Evolutionary conservation across 768 basidiomycete species (phyloP).

Genomic region (Strobilomyces dryophilus): DNA sequence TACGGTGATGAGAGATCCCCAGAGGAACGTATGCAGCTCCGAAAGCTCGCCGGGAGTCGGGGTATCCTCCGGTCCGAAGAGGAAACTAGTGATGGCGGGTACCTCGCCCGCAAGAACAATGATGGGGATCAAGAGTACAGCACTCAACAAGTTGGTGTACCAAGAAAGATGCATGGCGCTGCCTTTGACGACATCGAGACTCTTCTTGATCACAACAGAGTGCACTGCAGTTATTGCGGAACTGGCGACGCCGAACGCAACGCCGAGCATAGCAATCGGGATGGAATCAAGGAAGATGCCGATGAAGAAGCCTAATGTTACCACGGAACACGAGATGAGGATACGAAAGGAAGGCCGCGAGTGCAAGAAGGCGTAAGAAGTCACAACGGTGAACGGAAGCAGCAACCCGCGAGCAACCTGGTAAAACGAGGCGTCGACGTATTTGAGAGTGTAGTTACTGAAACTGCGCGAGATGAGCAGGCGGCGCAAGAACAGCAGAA

Average conservation of each 20-base stretch:
- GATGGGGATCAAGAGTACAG: slow-evolving; percentile 67
- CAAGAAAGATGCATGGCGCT: slow-evolving; percentile 84
- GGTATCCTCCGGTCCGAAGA: slow-evolving; percentile 45
- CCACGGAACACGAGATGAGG: slow-evolving; percentile 69
- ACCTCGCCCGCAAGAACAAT: slow-evolving; percentile 75
- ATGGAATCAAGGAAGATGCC: slow-evolving; percentile 79
- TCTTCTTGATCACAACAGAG: slow-evolving; percentile 91
- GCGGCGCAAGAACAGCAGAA: neutral
- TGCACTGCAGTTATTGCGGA: slow-evolving; percentile 87
- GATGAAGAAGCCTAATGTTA: slow-evolving; percentile 90
- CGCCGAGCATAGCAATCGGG: slow-evolving; percentile 54
- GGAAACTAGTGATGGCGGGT: slow-evolving; percentile 54
- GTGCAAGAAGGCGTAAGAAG: slow-evolving; percentile 77
- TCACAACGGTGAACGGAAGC: slow-evolving; percentile 87
- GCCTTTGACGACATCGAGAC: slow-evolving; percentile 72
- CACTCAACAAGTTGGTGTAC: slow-evolving; percentile 86
- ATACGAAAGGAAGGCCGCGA: slow-evolving; percentile 74
- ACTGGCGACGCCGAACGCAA: slow-evolving; percentile 77
- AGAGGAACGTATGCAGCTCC: slow-evolving; percentile 61
- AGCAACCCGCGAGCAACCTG: slow-evolving; percentile 94
- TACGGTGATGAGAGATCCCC: slow-evolving; percentile 78
- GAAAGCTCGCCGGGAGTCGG: slow-evolving; percentile 39
- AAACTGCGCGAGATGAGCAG: slow-evolving; percentile 44
- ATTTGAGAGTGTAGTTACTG: slow-evolving; percentile 89
- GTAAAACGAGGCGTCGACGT: slow-evolving; percentile 92